phyloP scores from a whole-genome alignment of 257 asterid genomes.

The Solanum gracilifrons region DNA sequence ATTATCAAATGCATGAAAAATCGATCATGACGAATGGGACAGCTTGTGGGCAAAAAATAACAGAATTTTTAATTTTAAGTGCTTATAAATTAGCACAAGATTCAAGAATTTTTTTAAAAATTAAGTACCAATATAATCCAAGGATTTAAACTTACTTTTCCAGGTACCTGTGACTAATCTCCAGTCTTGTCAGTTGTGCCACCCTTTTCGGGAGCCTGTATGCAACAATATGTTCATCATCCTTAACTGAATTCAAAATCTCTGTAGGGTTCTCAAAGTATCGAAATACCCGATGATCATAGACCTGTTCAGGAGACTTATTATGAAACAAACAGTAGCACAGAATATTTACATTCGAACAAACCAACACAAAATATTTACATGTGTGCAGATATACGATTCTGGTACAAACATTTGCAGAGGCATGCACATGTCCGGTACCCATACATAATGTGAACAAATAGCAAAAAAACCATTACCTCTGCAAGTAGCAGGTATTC shows the following conservation, averaged over 20 bases:
- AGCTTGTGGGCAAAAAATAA: neutral
- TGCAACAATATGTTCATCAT: constrained; percentile 88
- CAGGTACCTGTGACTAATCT: constrained; percentile 62
- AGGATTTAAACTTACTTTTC: constrained; percentile 47
- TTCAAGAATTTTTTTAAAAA: neutral
- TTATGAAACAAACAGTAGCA: constrained; percentile 2
- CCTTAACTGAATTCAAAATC: constrained; percentile 51
- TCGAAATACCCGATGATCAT: constrained; percentile 65
- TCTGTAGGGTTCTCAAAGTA: constrained; percentile 82
- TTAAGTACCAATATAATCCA: neutral
- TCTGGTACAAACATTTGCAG: neutral
- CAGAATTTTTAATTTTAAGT: neutral
- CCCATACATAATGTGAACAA: neutral
- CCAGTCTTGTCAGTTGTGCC: constrained; percentile 51
- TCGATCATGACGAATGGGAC: neutral
- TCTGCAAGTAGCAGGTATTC: constrained; percentile 87
- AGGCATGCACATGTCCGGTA: neutral
- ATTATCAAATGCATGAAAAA: neutral
- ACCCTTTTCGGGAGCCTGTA: constrained; percentile 66
- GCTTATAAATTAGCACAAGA: neutral
- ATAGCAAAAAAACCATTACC: constrained; percentile 25
- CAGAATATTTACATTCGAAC: constrained; percentile 6
- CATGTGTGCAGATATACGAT: neutral
- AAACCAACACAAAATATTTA: neutral
- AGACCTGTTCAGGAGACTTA: constrained; percentile 35